phyloP scores from a whole-genome alignment of 2,329 filamentous ascomycete genomes.

The Fragosphaeria purpurea region DNA sequence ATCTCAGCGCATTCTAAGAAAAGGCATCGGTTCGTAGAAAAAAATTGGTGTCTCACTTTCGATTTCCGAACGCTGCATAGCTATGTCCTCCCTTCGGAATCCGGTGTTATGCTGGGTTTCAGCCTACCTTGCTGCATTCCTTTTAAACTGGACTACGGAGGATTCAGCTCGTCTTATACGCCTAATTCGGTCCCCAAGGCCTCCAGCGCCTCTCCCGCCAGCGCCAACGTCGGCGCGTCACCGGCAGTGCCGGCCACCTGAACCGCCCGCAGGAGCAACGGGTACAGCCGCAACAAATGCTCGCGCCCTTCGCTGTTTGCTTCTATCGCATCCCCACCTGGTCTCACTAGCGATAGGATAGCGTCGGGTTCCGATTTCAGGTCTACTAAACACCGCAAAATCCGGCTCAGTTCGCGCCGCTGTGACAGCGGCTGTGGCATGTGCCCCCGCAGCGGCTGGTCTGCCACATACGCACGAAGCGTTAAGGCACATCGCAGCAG shows the following conservation, averaged over 20 bases:
- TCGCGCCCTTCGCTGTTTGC: slow-evolving; percentile 52
- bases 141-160: no score
- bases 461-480: slow-evolving; percentile 76
- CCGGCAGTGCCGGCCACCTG: slow-evolving; percentile 45
- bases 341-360: slow-evolving; percentile 45
- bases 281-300: slow-evolving; percentile 74
- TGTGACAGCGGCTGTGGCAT: slow-evolving; percentile 84
- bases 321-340: no score
- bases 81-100: no score
- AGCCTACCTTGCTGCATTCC: no score
- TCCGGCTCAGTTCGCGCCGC: slow-evolving; percentile 64
- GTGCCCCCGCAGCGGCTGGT: slow-evolving; percentile 78
- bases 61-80: no score
- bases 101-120: no score
- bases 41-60: no score
- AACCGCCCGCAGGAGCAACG: slow-evolving; percentile 58
- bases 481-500: slow-evolving; percentile 73
- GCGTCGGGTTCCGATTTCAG: slow-evolving; percentile 61
- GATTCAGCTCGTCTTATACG: slow-evolving; percentile 1
- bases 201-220: slow-evolving; percentile 51
- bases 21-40: no score
- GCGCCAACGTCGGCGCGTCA: slow-evolving; percentile 48
- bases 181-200: slow-evolving; percentile 50
- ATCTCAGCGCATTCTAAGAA: no score
- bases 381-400: slow-evolving; percentile 55